Base-by-base conservation (phyloP, 1,284 basidiomycete genomes). In the Trichosporon asahii region DNA sequence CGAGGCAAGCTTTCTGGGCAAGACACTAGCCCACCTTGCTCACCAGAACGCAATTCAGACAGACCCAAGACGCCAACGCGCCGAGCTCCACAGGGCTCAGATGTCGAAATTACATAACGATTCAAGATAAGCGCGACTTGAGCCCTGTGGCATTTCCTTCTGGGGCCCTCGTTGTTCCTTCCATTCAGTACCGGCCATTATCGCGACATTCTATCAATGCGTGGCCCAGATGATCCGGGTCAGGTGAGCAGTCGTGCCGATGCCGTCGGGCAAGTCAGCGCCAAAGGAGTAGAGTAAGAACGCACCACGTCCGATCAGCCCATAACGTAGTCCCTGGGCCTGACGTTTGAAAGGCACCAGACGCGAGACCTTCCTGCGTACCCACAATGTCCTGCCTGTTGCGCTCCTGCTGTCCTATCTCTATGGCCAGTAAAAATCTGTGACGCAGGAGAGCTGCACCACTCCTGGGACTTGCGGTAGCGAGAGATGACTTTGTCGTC, bases 151-250 rank as follows among this genome's bases (percentile, higher is more conserved):
- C 57, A 61, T 31, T 61, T n/a, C 57, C 27, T 61, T 61, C 57
- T 61, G 57, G 57, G 57, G 57, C 57, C 57, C 57, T 61, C 57
- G 57, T 53, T 53, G 49, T 53, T 53, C 49, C 49, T 53, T 23
- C 49, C 49, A 53, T 53, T 53, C 49, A 53, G n/a, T 53, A 18
- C 46, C 46, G 18, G 7, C 21, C 21, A 49, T 6, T 23, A 53
- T 53, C 49, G 25, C 49, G 49, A 23, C 49, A 53, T 23, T 25
- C 49, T 23, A 5, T 8, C 23, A 23, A 4, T 53, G 49, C 23
- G 49, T 23, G 23, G 49, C 25, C 49, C 49, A 53, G 49, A 11
- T 53, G 49, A 23, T 8, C 49, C 21, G 49, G 27, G 18, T 18
- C 57, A 33, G 57, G 12, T 18, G 57, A 18, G 29, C 57, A 31